These are phyloP conservation scores for Tuber indicum DNA, from an alignment of 495 filamentous ascomycete genomes.

Conservation along the genomic window DNA sequence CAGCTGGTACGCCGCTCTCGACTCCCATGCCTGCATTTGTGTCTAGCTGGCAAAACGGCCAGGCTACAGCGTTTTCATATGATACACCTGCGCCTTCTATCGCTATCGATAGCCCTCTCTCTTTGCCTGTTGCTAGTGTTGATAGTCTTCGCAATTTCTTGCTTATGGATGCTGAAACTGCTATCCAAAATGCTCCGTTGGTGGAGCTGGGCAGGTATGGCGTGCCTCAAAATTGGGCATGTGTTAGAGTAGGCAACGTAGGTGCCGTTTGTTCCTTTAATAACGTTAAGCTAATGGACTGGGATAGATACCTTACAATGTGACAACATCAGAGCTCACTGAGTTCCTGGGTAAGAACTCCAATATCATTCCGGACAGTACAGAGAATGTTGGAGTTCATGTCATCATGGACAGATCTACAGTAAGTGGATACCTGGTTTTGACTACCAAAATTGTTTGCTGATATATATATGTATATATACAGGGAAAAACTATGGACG, in stretches of 20 bases:
- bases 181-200: constrained; percentile 41
- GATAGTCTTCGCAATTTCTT: constrained; percentile 28
- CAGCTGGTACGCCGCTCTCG: background rate
- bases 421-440: constrained; percentile 19
- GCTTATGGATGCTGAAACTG: constrained; percentile 41
- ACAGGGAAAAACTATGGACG: constrained; percentile 43
- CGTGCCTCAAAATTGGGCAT: constrained; percentile 40
- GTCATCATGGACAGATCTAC: constrained; percentile 43
- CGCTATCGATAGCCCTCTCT: background rate
- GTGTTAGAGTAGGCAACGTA: constrained; percentile 41
- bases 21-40: background rate
- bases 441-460: background rate
- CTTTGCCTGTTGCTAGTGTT: constrained; percentile 6
- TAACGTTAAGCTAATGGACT: constrained; percentile 1
- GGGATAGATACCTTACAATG: constrained; percentile 41
- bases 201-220: constrained; percentile 39
- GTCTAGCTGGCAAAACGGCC: background rate
- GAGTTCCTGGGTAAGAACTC: constrained; percentile 42
- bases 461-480: constrained; percentile 4
- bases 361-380: constrained; percentile 40
- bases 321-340: constrained; percentile 36
- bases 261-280: constrained; percentile 7
- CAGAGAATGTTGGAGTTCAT: constrained; percentile 40
- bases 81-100: constrained; percentile 12
- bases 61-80: constrained; percentile 14